These are phyloP conservation scores for Talaromyces sp. DNA, from an alignment of 2,329 filamentous ascomycete species.

Conservation along the genomic window DNA sequence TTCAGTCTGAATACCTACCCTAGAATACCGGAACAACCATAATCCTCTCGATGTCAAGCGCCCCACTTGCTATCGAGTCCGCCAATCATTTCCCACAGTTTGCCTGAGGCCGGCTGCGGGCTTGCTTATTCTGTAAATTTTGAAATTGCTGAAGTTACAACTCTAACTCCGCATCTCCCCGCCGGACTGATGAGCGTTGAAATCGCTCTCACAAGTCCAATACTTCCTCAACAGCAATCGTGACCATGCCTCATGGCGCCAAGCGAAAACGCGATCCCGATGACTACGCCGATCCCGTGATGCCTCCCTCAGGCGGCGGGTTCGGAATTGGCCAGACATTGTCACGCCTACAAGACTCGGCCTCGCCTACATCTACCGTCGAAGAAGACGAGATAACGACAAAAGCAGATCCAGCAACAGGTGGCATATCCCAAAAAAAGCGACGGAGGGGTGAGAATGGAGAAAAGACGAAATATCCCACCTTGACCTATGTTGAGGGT, in stretches of 20 bases:
- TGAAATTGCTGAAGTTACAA: background rate
- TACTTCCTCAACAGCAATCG: background rate
- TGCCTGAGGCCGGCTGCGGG: background rate
- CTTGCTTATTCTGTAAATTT: background rate
- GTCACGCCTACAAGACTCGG: slow-evolving; percentile 28
- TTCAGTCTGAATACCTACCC: background rate
- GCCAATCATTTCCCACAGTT: background rate
- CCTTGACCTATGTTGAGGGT: slow-evolving; percentile 53
- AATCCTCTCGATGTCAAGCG: background rate
- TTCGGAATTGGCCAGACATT: slow-evolving; percentile 34
- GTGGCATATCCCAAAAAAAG: slow-evolving; percentile 15
- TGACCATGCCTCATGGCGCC: slow-evolving; percentile 14
- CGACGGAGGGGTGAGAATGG: slow-evolving; percentile 38
- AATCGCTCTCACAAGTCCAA: background rate
- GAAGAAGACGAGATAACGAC: slow-evolving; percentile 12
- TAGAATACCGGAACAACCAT: background rate
- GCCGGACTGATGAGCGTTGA: background rate
- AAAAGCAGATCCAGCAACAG: background rate
- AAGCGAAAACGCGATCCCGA: slow-evolving; percentile 36
- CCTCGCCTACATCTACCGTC: slow-evolving; percentile 16
- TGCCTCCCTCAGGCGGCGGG: slow-evolving; percentile 19
- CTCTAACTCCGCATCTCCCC: background rate
- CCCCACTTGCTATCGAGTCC: background rate
- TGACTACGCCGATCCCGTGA: slow-evolving; percentile 25
- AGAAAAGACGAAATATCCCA: slow-evolving; percentile 50